Conservation (phyloP, 1,284 basidiomycete species). For the Trichosporon faecale region DNA sequence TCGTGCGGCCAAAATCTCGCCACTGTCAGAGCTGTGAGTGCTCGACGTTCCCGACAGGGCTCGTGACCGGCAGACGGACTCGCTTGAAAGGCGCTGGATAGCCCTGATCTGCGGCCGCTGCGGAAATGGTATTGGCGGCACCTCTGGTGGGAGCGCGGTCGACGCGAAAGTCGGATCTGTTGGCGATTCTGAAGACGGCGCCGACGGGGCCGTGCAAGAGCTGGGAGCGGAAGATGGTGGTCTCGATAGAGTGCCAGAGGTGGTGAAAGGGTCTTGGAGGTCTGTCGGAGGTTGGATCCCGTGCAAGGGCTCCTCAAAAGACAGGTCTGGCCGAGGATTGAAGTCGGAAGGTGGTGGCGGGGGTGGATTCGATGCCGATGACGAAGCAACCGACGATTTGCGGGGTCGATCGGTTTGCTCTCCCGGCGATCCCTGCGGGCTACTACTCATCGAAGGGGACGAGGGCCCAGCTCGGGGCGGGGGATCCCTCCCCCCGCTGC, state of each 20-base stretch:
- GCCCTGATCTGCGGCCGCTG: constrained; percentile 31
- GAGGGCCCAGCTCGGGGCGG: neutral
- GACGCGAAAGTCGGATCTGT: neutral
- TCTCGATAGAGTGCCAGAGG: neutral
- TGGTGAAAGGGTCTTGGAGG: neutral
- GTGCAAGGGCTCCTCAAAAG: constrained; percentile 22
- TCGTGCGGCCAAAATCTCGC: constrained; percentile 16
- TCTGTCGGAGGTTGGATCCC: constrained; percentile 21
- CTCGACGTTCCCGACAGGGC: constrained; percentile 10
- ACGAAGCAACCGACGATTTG: constrained; percentile 1
- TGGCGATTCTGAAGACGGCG: neutral
- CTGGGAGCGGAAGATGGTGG: neutral
- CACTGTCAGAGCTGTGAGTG: constrained; percentile 12
- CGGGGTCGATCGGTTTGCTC: neutral
- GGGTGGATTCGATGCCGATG: constrained; percentile 15
- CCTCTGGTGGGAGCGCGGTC: neutral
- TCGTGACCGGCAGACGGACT: constrained; percentile 23
- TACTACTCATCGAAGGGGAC: neutral
- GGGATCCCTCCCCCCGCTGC: neutral
- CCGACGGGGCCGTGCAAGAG: neutral
- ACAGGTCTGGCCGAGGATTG: constrained; percentile 41
- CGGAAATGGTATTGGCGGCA: neutral
- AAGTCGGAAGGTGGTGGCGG: constrained; percentile 40
- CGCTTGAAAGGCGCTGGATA: constrained; percentile 36
- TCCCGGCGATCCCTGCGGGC: neutral